A percentile compares a stretch with the other conserved stretches of the same genome.
phyloP scores from a whole-genome alignment of 306 rosid genomes.

The Inga leiocalycina region DNA sequence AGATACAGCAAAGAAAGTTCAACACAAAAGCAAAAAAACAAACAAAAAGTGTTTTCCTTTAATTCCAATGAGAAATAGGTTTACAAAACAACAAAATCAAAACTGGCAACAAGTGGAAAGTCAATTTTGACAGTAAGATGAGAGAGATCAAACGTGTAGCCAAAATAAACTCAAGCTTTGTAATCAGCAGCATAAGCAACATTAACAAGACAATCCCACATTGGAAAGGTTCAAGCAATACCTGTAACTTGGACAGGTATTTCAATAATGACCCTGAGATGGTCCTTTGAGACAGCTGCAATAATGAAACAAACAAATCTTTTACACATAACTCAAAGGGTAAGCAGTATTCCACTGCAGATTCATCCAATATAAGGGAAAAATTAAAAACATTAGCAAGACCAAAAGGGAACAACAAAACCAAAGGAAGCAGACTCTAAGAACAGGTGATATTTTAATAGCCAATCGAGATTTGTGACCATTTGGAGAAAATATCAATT shows the following conservation, averaged over 20 bases:
- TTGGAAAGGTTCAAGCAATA: slow-evolving; percentile 42
- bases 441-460: neutral
- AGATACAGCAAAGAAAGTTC: slow-evolving; percentile 16
- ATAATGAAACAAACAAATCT: slow-evolving; percentile 26
- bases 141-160: neutral
- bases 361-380: slow-evolving; percentile 9
- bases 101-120: neutral
- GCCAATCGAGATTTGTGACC: neutral
- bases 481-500: neutral
- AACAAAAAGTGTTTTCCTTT: neutral
- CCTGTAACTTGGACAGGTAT: slow-evolving; percentile 98
- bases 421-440: slow-evolving; percentile 12
- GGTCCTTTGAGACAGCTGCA: slow-evolving; percentile 96
- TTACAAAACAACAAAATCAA: neutral
- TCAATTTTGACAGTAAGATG: slow-evolving; percentile 1
- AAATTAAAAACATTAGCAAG: neutral
- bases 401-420: slow-evolving; percentile 4
- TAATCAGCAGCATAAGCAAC: neutral
- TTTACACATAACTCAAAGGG: neutral
- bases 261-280: slow-evolving; percentile 92
- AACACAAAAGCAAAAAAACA: neutral
- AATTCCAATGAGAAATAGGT: neutral
- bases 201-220: slow-evolving; percentile 2
- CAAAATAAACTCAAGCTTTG: neutral
- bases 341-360: slow-evolving; percentile 5